Base-by-base conservation (phyloP, 2,329 filamentous ascomycete species). In the Periconia sp. region DNA sequence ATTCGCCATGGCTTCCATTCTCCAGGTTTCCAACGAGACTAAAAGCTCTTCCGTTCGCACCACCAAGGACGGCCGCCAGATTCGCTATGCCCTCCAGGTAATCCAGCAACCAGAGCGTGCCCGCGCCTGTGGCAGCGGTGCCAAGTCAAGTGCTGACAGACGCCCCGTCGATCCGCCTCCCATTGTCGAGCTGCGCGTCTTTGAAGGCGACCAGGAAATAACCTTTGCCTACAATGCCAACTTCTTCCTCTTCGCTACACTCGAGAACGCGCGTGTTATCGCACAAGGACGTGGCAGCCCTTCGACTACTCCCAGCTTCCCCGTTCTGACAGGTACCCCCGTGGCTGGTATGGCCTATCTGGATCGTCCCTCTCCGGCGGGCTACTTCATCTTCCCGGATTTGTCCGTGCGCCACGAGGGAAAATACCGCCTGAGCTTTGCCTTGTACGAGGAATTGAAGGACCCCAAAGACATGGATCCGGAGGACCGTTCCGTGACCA, bases 331-430 rank as follows among this genome's bases (percentile, higher is more conserved):
- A 0, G 94, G 94, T 60, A 93, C 96, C 64, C 92, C 92, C 0
- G 93, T 96, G 14, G 94, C 93, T 17, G 94, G 93, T 53, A 96
- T 97, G 83, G 92, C 93, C 20, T 97, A 97, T 70, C 83, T 99
- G 47, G 93, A 97, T 71, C 89, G 93, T 43, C 94, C 94, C 1
- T 76, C 73, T 2, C 84, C 84, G 18, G 85, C 85, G 15, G 94
- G 92, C 50, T 99, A 97, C 75, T 99, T 99, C 75, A 90, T 99
- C 73, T 99, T 99, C 72, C 94, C 94, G 2, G 94, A 99, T 74
- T 80, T 97, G 27, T 97, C 93, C 0, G 93, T 99, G 45, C 88
- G 94, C 52, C 93, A 99, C 68, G 94, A 99, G 75, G 94, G 94
- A 57, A 87, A 88, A 62, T 99, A 97, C 74, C 83, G 88, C n/a